A percentile compares a stretch with the other conserved stretches of the same genome.
phyloP scores from a whole-genome alignment of 371 early-diverging fungal species.

The Rhizopus microsporus region DNA sequence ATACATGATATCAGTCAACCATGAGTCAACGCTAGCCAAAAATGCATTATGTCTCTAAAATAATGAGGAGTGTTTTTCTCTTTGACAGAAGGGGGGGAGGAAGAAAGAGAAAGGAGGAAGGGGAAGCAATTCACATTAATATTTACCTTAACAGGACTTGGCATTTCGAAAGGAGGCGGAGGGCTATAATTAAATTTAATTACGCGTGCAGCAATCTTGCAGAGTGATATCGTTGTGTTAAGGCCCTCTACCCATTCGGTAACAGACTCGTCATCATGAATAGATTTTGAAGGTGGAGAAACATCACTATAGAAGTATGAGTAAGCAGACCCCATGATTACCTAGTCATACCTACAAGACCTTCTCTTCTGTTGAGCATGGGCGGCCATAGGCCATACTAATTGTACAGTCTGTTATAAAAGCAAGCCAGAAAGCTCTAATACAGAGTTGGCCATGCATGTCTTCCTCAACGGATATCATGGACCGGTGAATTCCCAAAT shows the following conservation, averaged over 20 bases:
- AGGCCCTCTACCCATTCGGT: slow-evolving; percentile 26
- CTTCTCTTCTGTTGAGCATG: slow-evolving; percentile 47
- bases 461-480: slow-evolving; percentile 17
- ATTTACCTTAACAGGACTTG: slow-evolving; percentile 35
- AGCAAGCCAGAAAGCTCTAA: slow-evolving; percentile 46
- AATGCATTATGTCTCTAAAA: slow-evolving; percentile 28
- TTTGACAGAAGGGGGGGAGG: not conserved
- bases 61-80: not conserved
- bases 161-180: slow-evolving; percentile 30
- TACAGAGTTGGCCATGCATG: slow-evolving; percentile 29
- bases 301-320: slow-evolving; percentile 25
- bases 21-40: slow-evolving; percentile 27
- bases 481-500: slow-evolving; percentile 45
- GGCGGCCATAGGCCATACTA: slow-evolving; percentile 43
- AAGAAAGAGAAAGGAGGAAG: not conserved
- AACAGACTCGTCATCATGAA: slow-evolving; percentile 22
- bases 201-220: slow-evolving; percentile 40
- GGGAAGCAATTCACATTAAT: not conserved
- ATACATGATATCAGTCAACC: slow-evolving; percentile 25
- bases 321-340: not conserved
- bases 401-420: slow-evolving; percentile 42
- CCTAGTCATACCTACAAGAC: slow-evolving; percentile 36
- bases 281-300: slow-evolving; percentile 19
- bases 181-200: slow-evolving; percentile 45
- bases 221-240: slow-evolving; percentile 29